Evolutionary conservation across 225 moss, liverwort and hornwort species (phyloP).

Genomic region (Physcomitrium patens): DNA sequence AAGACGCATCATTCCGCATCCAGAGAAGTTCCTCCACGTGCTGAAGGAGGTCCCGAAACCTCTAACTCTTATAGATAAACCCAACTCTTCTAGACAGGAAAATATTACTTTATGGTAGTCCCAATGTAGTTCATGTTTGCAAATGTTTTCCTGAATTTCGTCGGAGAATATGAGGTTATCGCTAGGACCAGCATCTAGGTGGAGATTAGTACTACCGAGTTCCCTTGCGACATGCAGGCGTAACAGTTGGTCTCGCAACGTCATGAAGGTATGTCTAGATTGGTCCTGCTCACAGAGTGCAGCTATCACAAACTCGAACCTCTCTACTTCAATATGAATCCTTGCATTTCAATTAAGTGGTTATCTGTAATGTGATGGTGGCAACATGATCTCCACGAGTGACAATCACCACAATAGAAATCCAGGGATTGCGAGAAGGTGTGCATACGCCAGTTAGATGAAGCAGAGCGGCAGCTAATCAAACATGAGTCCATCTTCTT

Average conservation of each 20-base stretch:
- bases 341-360: background rate
- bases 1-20: slow-evolving; percentile 42
- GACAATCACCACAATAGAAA: background rate
- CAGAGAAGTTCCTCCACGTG: slow-evolving; percentile 16
- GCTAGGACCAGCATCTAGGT: too few relatives aligned
- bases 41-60: background rate
- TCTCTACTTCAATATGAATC: slow-evolving; percentile 17
- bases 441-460: background rate
- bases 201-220: too few relatives aligned
- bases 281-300: background rate
- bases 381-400: background rate
- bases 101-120: background rate
- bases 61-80: background rate
- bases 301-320: slow-evolving; percentile 8
- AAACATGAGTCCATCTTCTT: background rate
- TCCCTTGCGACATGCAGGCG: too few relatives aligned
- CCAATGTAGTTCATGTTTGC: background rate
- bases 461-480: background rate
- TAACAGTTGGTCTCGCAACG: too few relatives aligned
- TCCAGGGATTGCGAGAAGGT: background rate
- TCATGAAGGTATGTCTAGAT: too few relatives aligned
- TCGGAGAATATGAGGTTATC: background rate
- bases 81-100: background rate
- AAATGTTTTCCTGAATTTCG: too few relatives aligned
- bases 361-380: background rate